Evolutionary conservation across 2,329 filamentous ascomycete genomes (phyloP).

Genomic region (Fusarium keratoplasticum): DNA sequence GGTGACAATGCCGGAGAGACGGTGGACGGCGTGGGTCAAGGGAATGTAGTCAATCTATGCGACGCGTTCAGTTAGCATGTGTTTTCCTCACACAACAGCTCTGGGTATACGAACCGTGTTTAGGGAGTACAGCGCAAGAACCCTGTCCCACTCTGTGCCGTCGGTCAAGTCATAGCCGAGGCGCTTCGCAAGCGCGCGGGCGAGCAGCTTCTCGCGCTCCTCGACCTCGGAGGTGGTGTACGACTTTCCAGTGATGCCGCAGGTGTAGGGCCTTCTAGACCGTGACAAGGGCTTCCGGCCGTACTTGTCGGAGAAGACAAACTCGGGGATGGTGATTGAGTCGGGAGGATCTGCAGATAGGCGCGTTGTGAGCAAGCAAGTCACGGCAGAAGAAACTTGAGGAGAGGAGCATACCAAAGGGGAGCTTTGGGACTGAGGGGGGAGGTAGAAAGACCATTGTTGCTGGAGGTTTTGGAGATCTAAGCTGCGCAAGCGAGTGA

Average conservation of each 20-base stretch:
- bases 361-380: neutral
- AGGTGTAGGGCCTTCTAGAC: slow-evolving; percentile 79
- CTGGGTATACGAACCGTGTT: slow-evolving; percentile 72
- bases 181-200: slow-evolving; percentile 76
- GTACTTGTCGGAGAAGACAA: slow-evolving; percentile 79
- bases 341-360: slow-evolving; percentile 70
- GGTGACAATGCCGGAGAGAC: slow-evolving; percentile 78
- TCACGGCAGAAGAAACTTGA: slow-evolving; percentile 1
- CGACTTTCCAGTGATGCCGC: slow-evolving; percentile 77
- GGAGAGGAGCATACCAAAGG: slow-evolving; percentile 55
- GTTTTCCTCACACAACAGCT: neutral
- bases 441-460: slow-evolving; percentile 70
- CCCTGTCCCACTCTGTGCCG: slow-evolving; percentile 85
- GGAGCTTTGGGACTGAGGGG: slow-evolving; percentile 69
- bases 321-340: slow-evolving; percentile 78
- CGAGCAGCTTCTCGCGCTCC: slow-evolving; percentile 73
- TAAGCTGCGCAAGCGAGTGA: neutral
- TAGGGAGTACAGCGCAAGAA: slow-evolving; percentile 79
- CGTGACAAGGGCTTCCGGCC: slow-evolving; percentile 73
- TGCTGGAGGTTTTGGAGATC: neutral
- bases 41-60: slow-evolving; percentile 80
- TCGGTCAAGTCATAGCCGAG: slow-evolving; percentile 77
- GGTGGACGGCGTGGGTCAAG: slow-evolving; percentile 78
- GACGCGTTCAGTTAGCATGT: neutral
- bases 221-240: slow-evolving; percentile 73